Evolutionary conservation across 257 asterid species (phyloP).

Genomic region (Solanum lycopersicoides): DNA sequence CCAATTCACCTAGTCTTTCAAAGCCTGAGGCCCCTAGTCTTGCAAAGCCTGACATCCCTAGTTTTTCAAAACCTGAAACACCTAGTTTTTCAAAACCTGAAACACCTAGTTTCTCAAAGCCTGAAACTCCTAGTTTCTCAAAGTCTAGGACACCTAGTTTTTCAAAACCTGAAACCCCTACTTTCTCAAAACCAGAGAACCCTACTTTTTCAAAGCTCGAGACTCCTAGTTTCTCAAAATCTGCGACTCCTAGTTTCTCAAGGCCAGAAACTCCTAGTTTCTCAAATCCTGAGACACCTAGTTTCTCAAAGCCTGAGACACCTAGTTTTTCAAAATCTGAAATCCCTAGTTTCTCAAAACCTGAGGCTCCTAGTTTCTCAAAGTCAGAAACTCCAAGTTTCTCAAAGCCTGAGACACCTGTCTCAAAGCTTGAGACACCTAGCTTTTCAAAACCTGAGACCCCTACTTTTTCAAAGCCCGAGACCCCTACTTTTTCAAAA

Average conservation of each 20-base stretch:
- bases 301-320: background rate
- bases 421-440: rapidly evolving
- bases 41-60: background rate
- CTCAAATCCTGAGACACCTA: background rate
- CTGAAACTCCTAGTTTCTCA: too few species aligned
- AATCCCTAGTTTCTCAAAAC: background rate
- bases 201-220: background rate
- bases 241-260: background rate
- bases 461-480: background rate
- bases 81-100: background rate
- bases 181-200: rapidly evolving
- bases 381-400: background rate
- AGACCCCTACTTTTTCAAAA: too few species aligned
- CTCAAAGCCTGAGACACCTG: background rate
- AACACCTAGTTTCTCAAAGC: background rate
- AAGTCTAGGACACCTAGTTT: rapidly evolving
- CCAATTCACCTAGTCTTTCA: background rate
- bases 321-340: background rate
- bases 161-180: background rate
- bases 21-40: background rate
- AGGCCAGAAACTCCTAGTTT: background rate
- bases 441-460: background rate
- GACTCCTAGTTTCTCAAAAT: background rate
- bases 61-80: background rate
- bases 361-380: background rate